Conservation (phyloP, 2,329 filamentous ascomycete genomes). For the Niveomyces coronatus region DNA sequence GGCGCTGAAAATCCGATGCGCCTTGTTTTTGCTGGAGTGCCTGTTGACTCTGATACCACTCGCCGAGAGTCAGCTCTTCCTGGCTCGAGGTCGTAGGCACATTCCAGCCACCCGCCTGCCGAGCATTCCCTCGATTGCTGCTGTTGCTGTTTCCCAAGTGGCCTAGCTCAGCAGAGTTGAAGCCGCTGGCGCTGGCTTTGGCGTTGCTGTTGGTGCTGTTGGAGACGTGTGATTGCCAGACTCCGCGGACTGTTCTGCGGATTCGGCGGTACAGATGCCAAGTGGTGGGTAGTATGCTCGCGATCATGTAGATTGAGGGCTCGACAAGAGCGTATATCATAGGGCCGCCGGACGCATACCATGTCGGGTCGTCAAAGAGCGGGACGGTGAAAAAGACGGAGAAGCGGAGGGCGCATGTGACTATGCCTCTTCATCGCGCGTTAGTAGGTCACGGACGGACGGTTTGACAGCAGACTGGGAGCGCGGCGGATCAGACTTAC, state of each 20-base stretch:
- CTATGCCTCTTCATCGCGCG: slow-evolving; percentile 6
- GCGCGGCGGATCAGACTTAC: neutral
- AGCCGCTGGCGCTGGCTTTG: neutral
- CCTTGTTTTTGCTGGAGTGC: too few relatives aligned
- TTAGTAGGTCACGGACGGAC: neutral
- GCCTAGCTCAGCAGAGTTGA: neutral
- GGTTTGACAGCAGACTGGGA: neutral
- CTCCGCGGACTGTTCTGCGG: neutral
- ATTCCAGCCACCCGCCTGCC: slow-evolving; percentile 2
- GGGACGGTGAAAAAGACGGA: slow-evolving; percentile 11
- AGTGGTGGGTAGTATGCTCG: slow-evolving; percentile 10
- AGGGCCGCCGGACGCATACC: slow-evolving; percentile 11
- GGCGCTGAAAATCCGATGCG: too few relatives aligned
- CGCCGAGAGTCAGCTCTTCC: slow-evolving; percentile 8
- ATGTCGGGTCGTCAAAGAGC: slow-evolving; percentile 10
- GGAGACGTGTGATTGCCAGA: neutral
- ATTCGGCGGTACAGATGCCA: slow-evolving; percentile 8
- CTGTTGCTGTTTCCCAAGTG: neutral
- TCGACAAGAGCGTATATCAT: slow-evolving; percentile 12
- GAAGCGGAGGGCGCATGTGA: slow-evolving; percentile 10
- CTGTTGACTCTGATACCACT: slow-evolving; percentile 6
- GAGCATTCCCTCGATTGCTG: neutral
- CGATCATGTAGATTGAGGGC: slow-evolving; percentile 12
- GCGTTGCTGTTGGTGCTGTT: neutral
- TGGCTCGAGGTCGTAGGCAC: slow-evolving; percentile 3